Evolutionary conservation across 768 basidiomycete species (phyloP), one percentile per base, ranked within the genome.

Genomic region (Royoungia palumana): DNA sequence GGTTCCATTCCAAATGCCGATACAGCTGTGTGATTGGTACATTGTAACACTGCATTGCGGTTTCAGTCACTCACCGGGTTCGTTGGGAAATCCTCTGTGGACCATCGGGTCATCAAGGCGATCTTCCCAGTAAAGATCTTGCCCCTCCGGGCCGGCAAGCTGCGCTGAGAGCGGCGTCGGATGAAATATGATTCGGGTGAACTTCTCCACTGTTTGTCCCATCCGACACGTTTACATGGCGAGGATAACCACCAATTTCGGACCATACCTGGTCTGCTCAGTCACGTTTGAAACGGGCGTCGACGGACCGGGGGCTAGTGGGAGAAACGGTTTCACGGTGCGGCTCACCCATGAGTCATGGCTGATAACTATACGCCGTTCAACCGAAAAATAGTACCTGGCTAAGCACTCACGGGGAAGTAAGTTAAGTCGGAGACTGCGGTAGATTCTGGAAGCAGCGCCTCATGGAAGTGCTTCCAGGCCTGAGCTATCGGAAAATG

Each of bases 401-500:
- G 28, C 21, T 34, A 19, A 41, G n/a, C 12, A 19, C 42, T 4
- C n/a, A 12, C 10, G 21, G 27, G 25, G 20, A 34, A 20, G 25
- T 30, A 28, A 19, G 40, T 43, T 35, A 32, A 41, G 45, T 41
- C 24, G 25, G 41, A 16, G 37, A n/a, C 17, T 21, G 22, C 10
- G 34, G 17, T 16, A 22, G 21, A 22, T 19, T 34, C 16, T 12
- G 32, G 41, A 32, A 51, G 25, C n/a, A 28, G 12, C 30, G 30
- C 49, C 32, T 48, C 55, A 44, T 42, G 45, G 42, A 38, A 27
- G 25, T 50, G 45, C 46, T 49, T 39, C 37, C 30, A 46, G 46
- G 38, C 41, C 50, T 43, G 40, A 48, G 16, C 19, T 34, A 14
- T 48, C 55, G 20, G 20, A 57, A 50, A 32, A 50, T 16, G 12